Evolutionary conservation across 2,329 filamentous ascomycete genomes (phyloP), one percentile per base, ranked within the genome.

Genomic region (Ascosphaera apis): DNA sequence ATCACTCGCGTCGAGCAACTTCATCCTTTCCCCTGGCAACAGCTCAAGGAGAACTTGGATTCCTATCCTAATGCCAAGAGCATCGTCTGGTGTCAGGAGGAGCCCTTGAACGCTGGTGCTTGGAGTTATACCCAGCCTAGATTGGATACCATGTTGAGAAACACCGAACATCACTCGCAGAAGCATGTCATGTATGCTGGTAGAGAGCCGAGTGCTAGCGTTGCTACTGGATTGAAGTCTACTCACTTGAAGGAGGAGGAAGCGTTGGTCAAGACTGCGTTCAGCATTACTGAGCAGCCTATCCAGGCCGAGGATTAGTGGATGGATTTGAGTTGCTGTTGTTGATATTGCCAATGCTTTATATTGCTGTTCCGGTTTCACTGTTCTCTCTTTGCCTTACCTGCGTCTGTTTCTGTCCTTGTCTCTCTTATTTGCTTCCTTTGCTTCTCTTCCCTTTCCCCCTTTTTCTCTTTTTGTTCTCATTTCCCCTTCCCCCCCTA

Each of bases 61-160:
- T 72, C 65, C 57, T 98, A 98, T 66, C 82, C 84, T 54, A 98
- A 98, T 58, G 86, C 86, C 48, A 81, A 93, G 69, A 86, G 83
- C 44, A 83, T 98, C 45, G 83, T 98, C 43, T 98, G 84, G 84
- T 76, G 72, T 47, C 88, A 98, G 61, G 88, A 98, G 58, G 88
- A 98, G 65, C 88, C 88, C 21, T 71, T 98, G 40, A 98, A 98
- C 55, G 88, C 88, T 6, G 88, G 88, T 56, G 81, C 81, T 33
- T 98, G 88, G 88, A 83, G 73, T 53, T 95, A 88, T 62, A 80
- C 76, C n/a, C 88, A 98, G 62, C 88, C 88, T 21, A 77, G 88
- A 52, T 83, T 98, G 44, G 88, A 98, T 71, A 98, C 86, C 6
- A 62, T 98, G 44, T 68, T 98, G 45, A 93, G 95, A 64, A 59